Evolutionary conservation across 257 asterid genomes (phyloP), one percentile per base, ranked within the genome.

Genomic region (Forsythia suspensa): DNA sequence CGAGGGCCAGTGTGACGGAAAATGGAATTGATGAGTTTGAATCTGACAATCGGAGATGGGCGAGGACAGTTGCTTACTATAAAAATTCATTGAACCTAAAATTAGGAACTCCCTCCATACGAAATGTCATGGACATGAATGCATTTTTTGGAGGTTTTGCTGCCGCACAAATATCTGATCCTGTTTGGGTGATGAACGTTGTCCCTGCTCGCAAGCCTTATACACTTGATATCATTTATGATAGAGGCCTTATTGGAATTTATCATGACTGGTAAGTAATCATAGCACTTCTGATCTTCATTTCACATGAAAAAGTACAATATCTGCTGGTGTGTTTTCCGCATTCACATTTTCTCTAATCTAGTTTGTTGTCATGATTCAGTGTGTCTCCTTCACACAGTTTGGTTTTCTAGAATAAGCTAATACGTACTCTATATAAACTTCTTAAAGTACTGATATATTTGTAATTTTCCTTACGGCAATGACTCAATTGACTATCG

Each of bases 71-170:
- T 42, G 84, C 96, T 77, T 91, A 91, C 85, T 96, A 96, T 87
- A 92, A 94, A 83, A 89, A 82, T 61, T 84, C 92, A n/a, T 82
- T 96, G 55, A 89, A 91, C 79, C 63, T 96, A 74, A 89, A 94
- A 80, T 76, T 96, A 66, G 98, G 99, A 80, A 91, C 96, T 72
- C 80, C 98, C 70, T 85, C 95, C 41, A 79, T 96, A 76, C 89
- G 99, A 68, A 96, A 96, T 73, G 94, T 92, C 84, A 91, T 96
- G 99, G 99, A 96, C 89, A 92, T 94, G 99, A 94, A 96, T 72
- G 99, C 99, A 6, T 87, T 92, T 79, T 94, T 94, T 73, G 97
- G 98, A 82, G 97, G 99, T 51, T 96, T 96, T 89, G 98, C 98
- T 38, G 93, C 97, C 4, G 93, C 97, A 68, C 77, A 94, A 71